Evolutionary conservation across 805 yeast genomes (phyloP).

Genomic region (Starmerella kuoi): DNA sequence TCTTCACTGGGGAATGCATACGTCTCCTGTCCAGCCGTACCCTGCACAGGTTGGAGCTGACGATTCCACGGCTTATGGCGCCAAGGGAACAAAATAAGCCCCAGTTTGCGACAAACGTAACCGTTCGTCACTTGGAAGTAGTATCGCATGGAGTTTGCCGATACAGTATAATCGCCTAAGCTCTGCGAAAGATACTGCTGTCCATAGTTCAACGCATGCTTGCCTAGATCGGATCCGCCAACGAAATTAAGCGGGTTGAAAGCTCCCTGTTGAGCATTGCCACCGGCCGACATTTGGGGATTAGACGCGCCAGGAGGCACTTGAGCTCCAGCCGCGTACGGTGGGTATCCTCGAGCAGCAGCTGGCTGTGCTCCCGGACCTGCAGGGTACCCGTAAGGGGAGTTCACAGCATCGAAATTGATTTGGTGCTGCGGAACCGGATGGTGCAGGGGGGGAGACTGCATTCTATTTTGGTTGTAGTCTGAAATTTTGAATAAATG

Average conservation of each 20-base stretch:
- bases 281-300: background rate
- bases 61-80: slow-evolving; percentile 75
- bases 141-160: slow-evolving; percentile 51
- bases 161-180: slow-evolving; percentile 37
- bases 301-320: slow-evolving; percentile 11
- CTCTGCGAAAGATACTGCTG: slow-evolving; percentile 69
- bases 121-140: slow-evolving; percentile 86
- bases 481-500: background rate
- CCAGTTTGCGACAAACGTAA: slow-evolving; percentile 65
- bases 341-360: slow-evolving; percentile 1
- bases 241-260: slow-evolving; percentile 46
- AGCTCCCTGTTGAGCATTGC: slow-evolving; percentile 4
- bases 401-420: slow-evolving; percentile 25
- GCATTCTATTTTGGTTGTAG: too few relatives aligned
- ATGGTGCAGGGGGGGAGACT: slow-evolving; percentile 34
- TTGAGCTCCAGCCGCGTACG: slow-evolving; percentile 21
- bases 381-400: slow-evolving; percentile 9
- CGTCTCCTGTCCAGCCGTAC: slow-evolving; percentile 29
- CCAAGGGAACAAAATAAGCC: slow-evolving; percentile 74
- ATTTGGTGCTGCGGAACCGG: slow-evolving; percentile 37
- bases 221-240: slow-evolving; percentile 74
- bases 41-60: slow-evolving; percentile 29
- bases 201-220: slow-evolving; percentile 69
- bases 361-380: slow-evolving; percentile 1
- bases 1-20: slow-evolving; percentile 76